Conservation (phyloP, 148 eudicot genomes). For the Rhododendron williamsianum region DNA sequence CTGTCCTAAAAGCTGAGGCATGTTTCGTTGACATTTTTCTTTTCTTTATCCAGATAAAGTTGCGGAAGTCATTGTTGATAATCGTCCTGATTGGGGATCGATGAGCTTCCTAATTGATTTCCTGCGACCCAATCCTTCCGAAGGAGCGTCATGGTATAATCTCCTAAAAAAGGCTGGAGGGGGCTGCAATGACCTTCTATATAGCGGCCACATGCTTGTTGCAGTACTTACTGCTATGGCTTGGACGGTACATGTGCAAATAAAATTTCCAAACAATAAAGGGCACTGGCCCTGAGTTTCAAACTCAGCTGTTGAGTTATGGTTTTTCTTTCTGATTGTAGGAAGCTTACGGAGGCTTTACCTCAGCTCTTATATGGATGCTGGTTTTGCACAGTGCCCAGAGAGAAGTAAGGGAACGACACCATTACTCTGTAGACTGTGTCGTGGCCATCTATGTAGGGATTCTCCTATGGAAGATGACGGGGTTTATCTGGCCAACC, state of each 20-base stretch:
- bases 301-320: not conserved
- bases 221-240: constrained; percentile 98
- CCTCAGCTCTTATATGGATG: constrained; percentile 78
- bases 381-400: constrained; percentile 88
- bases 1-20: not conserved
- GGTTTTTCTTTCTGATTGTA: constrained; percentile 21
- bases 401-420: constrained; percentile 89
- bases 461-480: constrained; percentile 86
- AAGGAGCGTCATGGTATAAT: constrained; percentile 67
- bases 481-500: constrained; percentile 69
- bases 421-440: constrained; percentile 86
- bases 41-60: constrained; percentile 46
- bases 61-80: constrained; percentile 40
- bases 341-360: constrained; percentile 98
- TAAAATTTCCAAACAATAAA: not conserved
- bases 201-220: constrained; percentile 97
- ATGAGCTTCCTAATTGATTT: constrained; percentile 86
- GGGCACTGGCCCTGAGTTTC: not conserved
- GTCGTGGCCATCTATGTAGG: constrained; percentile 90
- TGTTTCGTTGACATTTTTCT: constrained; percentile 1
- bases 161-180: constrained; percentile 90
- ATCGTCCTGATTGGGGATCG: constrained; percentile 86
- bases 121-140: constrained; percentile 61
- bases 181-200: constrained; percentile 95
- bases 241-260: constrained; percentile 63